Evolutionary conservation across 1,284 basidiomycete species (phyloP).

Genomic region (Trametes pubescens): DNA sequence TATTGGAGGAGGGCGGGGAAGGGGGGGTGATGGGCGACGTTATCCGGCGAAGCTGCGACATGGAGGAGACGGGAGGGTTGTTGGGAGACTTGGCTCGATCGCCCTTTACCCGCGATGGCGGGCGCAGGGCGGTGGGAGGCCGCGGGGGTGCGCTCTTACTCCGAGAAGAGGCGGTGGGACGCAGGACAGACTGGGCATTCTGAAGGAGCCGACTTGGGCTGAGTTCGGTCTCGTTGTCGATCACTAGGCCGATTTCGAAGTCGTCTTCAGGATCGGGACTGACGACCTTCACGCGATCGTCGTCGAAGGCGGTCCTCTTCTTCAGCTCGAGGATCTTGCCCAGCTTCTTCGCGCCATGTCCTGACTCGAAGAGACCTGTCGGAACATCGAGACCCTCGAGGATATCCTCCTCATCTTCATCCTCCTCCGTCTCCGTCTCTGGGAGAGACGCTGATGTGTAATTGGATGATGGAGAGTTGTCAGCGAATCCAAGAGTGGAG

Average conservation of each 20-base stretch:
- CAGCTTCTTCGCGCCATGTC: constrained; percentile 69
- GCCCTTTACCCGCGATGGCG: constrained; percentile 64
- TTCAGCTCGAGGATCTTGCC: constrained; percentile 78
- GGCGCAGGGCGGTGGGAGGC: constrained; percentile 53
- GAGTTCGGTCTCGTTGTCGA: constrained; percentile 81
- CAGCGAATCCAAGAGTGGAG: constrained; percentile 76
- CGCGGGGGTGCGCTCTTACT: constrained; percentile 64
- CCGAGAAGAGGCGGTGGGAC: constrained; percentile 45
- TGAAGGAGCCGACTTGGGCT: constrained; percentile 75
- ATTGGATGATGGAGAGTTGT: constrained; percentile 74
- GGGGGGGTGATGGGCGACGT: constrained; percentile 47
- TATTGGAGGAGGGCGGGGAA: constrained; percentile 65
- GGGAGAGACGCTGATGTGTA: constrained; percentile 72
- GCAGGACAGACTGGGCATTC: constrained; percentile 56
- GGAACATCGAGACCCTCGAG: constrained; percentile 84
- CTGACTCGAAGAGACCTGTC: constrained; percentile 73
- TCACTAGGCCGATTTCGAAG: constrained; percentile 82
- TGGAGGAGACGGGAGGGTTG: constrained; percentile 69
- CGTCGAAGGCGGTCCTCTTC: constrained; percentile 63
- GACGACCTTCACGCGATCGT: constrained; percentile 58
- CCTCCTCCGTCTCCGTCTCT: constrained; percentile 74
- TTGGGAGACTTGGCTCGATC: constrained; percentile 76
- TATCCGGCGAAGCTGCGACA: constrained; percentile 70
- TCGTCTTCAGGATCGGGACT: constrained; percentile 78
- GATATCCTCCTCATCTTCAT: constrained; percentile 73